A percentile compares a stretch with the other conserved stretches of the same genome.
phyloP scores from a whole-genome alignment of 345 rosid genomes.

The Eutrema heterophyllum region DNA sequence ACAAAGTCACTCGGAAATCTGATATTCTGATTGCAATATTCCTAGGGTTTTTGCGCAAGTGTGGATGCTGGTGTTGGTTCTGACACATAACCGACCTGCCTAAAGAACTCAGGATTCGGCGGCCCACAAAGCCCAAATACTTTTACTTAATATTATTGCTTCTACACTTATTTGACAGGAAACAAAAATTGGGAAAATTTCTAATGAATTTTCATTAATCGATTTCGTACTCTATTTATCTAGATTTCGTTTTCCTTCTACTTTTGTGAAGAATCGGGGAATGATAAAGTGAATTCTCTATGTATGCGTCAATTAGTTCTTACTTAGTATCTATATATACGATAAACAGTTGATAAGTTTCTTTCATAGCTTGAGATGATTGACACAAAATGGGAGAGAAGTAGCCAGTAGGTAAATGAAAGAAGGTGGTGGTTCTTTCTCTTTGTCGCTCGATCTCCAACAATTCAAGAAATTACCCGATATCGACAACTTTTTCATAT shows the following conservation, averaged over 20 bases:
- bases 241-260: neutral
- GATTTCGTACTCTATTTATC: neutral
- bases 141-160: neutral
- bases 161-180: neutral
- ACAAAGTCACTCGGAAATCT: too few relatives aligned
- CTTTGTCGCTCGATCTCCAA: constrained; percentile 67
- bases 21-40: too few relatives aligned
- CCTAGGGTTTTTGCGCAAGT: too few relatives aligned
- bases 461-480: constrained; percentile 52
- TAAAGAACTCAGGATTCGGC: too few relatives aligned
- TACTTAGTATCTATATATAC: neutral
- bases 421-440: constrained; percentile 42
- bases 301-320: neutral
- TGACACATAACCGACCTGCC: too few relatives aligned
- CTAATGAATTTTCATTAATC: neutral
- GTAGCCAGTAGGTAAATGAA: constrained; percentile 50
- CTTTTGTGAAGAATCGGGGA: neutral
- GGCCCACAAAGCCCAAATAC: too few relatives aligned
- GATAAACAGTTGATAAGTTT: neutral
- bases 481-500: constrained; percentile 48
- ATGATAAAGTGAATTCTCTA: neutral
- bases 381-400: constrained; percentile 3
- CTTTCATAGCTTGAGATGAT: neutral
- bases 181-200: neutral
- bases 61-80: too few relatives aligned